phyloP scores from a whole-genome alignment of 2,329 filamentous ascomycete species.

The Talaromyces sp. region DNA sequence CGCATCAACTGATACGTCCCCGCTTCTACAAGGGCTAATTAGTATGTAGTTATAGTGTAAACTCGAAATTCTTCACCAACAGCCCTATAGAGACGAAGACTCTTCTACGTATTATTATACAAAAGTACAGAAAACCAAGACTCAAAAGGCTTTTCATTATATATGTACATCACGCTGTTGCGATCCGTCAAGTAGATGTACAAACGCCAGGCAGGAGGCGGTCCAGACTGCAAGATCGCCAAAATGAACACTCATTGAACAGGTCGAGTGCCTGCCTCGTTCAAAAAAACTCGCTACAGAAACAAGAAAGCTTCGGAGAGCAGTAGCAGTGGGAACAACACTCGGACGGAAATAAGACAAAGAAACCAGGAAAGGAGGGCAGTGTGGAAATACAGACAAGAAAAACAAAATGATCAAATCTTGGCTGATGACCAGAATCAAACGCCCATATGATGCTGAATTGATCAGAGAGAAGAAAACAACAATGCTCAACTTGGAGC shows the following conservation, averaged over 20 bases:
- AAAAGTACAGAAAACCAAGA: background rate
- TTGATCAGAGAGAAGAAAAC: slow-evolving; percentile 17
- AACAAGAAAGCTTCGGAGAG: background rate
- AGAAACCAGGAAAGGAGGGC: slow-evolving; percentile 1
- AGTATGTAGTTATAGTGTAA: too few relatives aligned
- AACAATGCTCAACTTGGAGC: slow-evolving; percentile 23
- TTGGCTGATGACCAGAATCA: slow-evolving; percentile 26
- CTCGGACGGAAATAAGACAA: background rate
- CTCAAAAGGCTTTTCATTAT: slow-evolving; percentile 4
- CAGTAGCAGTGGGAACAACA: background rate
- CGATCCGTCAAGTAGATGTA: slow-evolving; percentile 6
- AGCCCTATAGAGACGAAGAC: too few relatives aligned
- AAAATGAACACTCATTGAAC: background rate
- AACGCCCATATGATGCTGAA: slow-evolving; percentile 34
- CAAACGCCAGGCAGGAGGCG: background rate
- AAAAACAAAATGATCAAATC: slow-evolving; percentile 21
- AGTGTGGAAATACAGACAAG: slow-evolving; percentile 8
- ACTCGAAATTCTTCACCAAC: background rate
- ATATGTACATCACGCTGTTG: slow-evolving; percentile 12
- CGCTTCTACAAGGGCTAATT: background rate
- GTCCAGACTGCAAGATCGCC: background rate
- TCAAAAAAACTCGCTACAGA: background rate
- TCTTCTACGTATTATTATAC: background rate
- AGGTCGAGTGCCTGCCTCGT: background rate
- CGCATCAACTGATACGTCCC: background rate